Percentiles rank a stretch among this genome's conserved stretches.
phyloP scores from a whole-genome alignment of 495 filamentous ascomycete genomes.

The Staphylotrichum longicolle region DNA sequence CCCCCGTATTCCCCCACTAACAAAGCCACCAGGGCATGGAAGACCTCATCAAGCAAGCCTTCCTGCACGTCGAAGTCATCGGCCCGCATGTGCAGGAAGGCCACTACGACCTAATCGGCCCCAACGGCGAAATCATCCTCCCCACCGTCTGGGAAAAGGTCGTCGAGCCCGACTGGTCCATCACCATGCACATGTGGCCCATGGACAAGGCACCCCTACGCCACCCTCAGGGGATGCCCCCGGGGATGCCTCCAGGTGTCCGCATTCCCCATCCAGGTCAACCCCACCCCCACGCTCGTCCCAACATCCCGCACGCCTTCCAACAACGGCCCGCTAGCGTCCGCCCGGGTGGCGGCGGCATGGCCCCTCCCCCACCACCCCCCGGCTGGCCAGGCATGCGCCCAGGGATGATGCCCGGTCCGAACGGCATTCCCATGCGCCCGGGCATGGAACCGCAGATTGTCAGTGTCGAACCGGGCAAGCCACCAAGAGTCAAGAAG shows the following conservation, averaged over 20 bases:
- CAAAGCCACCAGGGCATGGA: constrained; percentile 66
- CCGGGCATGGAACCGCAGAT: constrained; percentile 16
- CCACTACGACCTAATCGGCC: constrained; percentile 80
- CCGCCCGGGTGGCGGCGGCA: constrained; percentile 21
- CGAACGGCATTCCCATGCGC: constrained; percentile 7
- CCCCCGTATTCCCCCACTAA: not conserved
- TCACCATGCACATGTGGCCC: constrained; percentile 98
- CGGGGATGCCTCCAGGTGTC: constrained; percentile 16
- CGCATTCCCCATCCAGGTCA: constrained; percentile 1
- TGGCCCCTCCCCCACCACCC: constrained; percentile 23
- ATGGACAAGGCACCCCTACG: constrained; percentile 52
- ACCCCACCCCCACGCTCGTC: not conserved
- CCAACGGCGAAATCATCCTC: constrained; percentile 83
- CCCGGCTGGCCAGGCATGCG: constrained; percentile 13
- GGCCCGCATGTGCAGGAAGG: constrained; percentile 79
- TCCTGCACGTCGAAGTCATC: constrained; percentile 78
- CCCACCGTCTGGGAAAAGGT: constrained; percentile 85
- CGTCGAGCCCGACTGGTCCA: constrained; percentile 80
- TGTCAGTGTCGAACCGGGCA: constrained; percentile 19
- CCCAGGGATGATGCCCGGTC: not conserved
- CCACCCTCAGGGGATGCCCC: constrained; percentile 18
- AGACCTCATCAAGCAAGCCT: constrained; percentile 81
- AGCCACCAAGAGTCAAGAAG: constrained; percentile 15
- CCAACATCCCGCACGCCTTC: constrained; percentile 13
- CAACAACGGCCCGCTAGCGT: constrained; percentile 20